A percentile compares a stretch with the other conserved stretches of the same genome.
Evolutionary conservation across 495 filamentous ascomycete genomes (phyloP).

Genomic region (Lasiosphaeriaceae sp.): DNA sequence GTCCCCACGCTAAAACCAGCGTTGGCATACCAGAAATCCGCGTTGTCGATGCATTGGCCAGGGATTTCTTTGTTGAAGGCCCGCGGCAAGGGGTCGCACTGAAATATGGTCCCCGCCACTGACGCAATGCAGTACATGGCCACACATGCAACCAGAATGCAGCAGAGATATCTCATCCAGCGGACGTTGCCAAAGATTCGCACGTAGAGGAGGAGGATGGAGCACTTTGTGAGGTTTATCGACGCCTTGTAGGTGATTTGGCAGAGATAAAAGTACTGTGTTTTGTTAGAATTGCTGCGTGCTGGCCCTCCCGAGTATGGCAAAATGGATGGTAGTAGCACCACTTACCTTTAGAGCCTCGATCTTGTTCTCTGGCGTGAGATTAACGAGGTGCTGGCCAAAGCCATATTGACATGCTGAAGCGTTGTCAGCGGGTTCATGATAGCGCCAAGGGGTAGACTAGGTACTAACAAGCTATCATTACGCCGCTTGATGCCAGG

Average conservation of each 20-base stretch:
- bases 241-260: slow-evolving; percentile 32
- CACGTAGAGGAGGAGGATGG: slow-evolving; percentile 34
- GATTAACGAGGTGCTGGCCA: slow-evolving; percentile 18
- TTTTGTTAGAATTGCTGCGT: background rate
- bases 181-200: slow-evolving; percentile 29
- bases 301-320: too few relatives aligned
- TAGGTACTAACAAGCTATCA: slow-evolving; percentile 16
- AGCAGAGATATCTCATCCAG: slow-evolving; percentile 27
- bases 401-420: slow-evolving; percentile 17
- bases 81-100: slow-evolving; percentile 35
- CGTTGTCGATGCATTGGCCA: slow-evolving; percentile 48
- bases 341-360: slow-evolving; percentile 26
- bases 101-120: slow-evolving; percentile 28
- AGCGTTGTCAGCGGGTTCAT: too few relatives aligned
- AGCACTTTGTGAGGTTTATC: slow-evolving; percentile 32
- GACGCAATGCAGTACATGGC: slow-evolving; percentile 26
- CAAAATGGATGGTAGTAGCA: too few relatives aligned
- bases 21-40: slow-evolving; percentile 47
- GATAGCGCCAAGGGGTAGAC: background rate
- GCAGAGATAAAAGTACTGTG: slow-evolving; percentile 28
- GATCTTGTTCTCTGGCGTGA: slow-evolving; percentile 15
- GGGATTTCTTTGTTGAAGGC: slow-evolving; percentile 50
- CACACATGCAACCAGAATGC: slow-evolving; percentile 17
- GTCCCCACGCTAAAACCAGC: slow-evolving; percentile 52
- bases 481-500: slow-evolving; percentile 23